Evolutionary conservation across 2,329 filamentous ascomycete species (phyloP), one percentile per base, ranked within the genome.

Genomic region (Penicillium sp.): DNA sequence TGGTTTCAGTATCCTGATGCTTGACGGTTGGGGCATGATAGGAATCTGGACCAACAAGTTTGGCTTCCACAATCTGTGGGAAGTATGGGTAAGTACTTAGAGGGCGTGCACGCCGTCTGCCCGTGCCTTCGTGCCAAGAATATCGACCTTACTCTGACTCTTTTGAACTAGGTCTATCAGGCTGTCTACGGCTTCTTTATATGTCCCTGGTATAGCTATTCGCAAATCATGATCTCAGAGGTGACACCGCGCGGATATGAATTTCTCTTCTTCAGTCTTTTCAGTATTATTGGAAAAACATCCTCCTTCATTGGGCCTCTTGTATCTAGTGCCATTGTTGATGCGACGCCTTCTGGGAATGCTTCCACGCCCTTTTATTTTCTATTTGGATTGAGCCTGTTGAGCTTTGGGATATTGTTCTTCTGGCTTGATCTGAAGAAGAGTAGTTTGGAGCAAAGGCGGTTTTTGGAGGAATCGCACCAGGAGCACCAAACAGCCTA

Each of bases 121-220:
- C 3, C 31, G 31, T 35, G 31, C 31, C 31, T 35, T 35, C 3
- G 3, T 35, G 31, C 31, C 31, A 35, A 35, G 3, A 35, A 35
- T 35, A 35, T 35, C 31, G 11, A 35, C 31, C 31, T 35, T 11
- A 35, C 31, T 35, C 31, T 35, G 31, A 35, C 31, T 35, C 31
- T 11, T 35, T 35, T 35, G 31, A 35, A 35, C 31, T 11, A 35
- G 31, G 74, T 75, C 65, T 81, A 82, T 61, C 79, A 81, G 72
- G 77, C 74, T 8, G 88, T 87, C 66, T 90, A 90, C 67, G 88
- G 88, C 0, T 77, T 91, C 0, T 83, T 90, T 50, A 85, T 90
- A 7, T 89, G 88, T 64, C 88, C 88, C 0, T 90, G 88, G 88
- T 90, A 90, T 73, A 87, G 85, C 51, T 91, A 91, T 74, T 86